A percentile compares a stretch with the other conserved stretches of the same genome.
Conservation (phyloP, 2,329 filamentous ascomycete species). For the Pyrenochaeta sp. region DNA sequence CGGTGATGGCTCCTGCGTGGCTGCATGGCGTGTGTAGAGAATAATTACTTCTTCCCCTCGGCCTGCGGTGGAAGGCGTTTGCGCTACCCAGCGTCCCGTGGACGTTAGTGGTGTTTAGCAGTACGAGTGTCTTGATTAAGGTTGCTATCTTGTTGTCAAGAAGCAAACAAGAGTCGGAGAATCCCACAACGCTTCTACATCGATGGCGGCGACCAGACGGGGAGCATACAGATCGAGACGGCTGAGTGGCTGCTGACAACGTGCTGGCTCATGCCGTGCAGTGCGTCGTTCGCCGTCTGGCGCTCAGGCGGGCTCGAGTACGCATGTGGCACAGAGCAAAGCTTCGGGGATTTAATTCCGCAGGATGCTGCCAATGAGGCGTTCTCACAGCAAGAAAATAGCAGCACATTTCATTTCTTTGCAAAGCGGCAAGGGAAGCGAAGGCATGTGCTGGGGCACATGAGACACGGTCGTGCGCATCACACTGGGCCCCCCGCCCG, state of each 20-base stretch:
- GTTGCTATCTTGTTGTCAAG: neutral
- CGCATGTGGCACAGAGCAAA: constrained; percentile 8
- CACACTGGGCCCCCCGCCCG: constrained; percentile 14
- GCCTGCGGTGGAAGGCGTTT: constrained; percentile 18
- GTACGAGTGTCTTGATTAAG: neutral
- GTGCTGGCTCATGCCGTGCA: constrained; percentile 9
- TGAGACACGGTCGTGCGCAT: constrained; percentile 25
- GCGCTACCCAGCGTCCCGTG: constrained; percentile 21
- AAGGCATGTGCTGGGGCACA: constrained; percentile 19
- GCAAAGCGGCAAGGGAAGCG: constrained; percentile 22
- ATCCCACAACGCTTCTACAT: neutral
- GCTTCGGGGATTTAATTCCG: constrained; percentile 20
- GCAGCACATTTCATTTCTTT: constrained; percentile 10
- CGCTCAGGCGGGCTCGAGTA: neutral
- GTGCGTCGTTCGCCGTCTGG: constrained; percentile 7
- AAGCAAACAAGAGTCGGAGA: neutral
- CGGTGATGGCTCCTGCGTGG: constrained; percentile 7
- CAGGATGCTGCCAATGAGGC: constrained; percentile 13
- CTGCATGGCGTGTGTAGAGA: constrained; percentile 17
- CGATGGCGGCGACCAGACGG: constrained; percentile 2
- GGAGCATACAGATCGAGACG: constrained; percentile 9
- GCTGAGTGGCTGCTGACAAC: neutral
- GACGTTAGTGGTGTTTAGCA: constrained; percentile 9
- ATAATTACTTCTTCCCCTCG: constrained; percentile 11
- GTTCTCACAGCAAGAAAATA: constrained; percentile 6